Conservation (phyloP, 129 eudicot genomes). For the Arctium minus region DNA sequence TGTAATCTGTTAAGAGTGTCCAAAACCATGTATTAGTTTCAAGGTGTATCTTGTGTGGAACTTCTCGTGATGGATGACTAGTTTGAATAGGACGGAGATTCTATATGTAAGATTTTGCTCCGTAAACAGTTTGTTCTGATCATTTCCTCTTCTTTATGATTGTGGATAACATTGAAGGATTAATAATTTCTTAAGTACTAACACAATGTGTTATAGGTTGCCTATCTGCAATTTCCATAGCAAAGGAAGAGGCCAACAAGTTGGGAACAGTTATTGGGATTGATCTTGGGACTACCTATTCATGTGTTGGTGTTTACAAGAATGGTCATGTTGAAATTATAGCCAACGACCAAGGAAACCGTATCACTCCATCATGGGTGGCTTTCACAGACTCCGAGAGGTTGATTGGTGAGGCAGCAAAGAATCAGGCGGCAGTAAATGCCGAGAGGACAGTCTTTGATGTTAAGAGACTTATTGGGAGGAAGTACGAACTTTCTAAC, state of each 20-base stretch:
- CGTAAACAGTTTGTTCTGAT: background rate
- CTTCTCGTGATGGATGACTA: background rate
- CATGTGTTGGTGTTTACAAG: slow-evolving; percentile 78
- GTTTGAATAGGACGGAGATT: background rate
- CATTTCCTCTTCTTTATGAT: background rate
- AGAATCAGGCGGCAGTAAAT: slow-evolving; percentile 71
- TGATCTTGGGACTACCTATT: slow-evolving; percentile 74
- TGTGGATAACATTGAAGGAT: background rate
- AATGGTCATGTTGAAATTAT: slow-evolving; percentile 75
- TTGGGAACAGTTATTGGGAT: slow-evolving; percentile 76
- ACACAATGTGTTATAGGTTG: slow-evolving; percentile 42
- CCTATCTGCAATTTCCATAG: slow-evolving; percentile 53
- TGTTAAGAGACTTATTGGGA: slow-evolving; percentile 71
- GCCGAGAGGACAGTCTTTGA: slow-evolving; percentile 64
- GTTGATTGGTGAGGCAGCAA: slow-evolving; percentile 80
- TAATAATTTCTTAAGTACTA: slow-evolving; percentile 12
- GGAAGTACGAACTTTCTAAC: slow-evolving; percentile 35
- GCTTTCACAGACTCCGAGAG: slow-evolving; percentile 72
- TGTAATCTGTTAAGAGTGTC: background rate
- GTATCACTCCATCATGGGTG: slow-evolving; percentile 78
- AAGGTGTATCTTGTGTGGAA: background rate
- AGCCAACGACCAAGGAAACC: slow-evolving; percentile 78
- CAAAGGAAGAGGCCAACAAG: slow-evolving; percentile 65
- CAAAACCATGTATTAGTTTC: background rate
- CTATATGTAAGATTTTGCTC: background rate